Conservation (phyloP, 805 yeast genomes). For the Kodamaea kaohsiungensis region DNA sequence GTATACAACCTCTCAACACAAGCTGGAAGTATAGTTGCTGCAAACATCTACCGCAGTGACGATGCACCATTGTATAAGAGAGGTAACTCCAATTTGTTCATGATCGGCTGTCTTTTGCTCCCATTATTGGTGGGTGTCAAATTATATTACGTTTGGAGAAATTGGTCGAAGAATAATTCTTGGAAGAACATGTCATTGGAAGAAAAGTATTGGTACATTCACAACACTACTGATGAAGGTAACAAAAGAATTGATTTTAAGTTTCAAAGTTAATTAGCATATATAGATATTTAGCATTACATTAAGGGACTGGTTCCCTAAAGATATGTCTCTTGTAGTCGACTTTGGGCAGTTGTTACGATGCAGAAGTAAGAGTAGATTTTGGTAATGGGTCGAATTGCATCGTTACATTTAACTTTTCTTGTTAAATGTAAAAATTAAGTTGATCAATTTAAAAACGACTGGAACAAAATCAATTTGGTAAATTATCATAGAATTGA, state of each 20-base stretch:
- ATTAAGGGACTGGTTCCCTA: neutral
- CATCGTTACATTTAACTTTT: no score
- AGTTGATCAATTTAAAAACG: no score
- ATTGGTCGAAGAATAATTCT: slow-evolving; percentile 42
- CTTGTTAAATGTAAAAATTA: no score
- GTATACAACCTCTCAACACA: slow-evolving; percentile 67
- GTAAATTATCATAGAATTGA: neutral
- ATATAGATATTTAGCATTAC: neutral
- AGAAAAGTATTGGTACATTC: slow-evolving; percentile 50
- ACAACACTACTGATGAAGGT: slow-evolving; percentile 53
- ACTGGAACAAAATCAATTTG: neutral
- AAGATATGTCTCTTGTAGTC: neutral
- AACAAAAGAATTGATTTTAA: slow-evolving; percentile 55
- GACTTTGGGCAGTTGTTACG: no score
- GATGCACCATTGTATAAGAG: slow-evolving; percentile 62
- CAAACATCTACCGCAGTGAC: slow-evolving; percentile 55
- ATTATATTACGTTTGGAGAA: slow-evolving; percentile 42
- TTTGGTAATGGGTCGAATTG: no score
- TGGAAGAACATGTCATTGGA: slow-evolving; percentile 56
- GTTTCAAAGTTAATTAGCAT: slow-evolving; percentile 7
- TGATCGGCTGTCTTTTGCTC: slow-evolving; percentile 8
- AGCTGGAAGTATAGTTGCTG: slow-evolving; percentile 52
- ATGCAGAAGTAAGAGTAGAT: no score
- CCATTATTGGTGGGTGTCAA: slow-evolving; percentile 41
- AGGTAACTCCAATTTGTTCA: slow-evolving; percentile 46